These are phyloP conservation scores for Mychonastes homosphaera DNA, from an alignment of 139 green algal genomes.

Conservation along the genomic window DNA sequence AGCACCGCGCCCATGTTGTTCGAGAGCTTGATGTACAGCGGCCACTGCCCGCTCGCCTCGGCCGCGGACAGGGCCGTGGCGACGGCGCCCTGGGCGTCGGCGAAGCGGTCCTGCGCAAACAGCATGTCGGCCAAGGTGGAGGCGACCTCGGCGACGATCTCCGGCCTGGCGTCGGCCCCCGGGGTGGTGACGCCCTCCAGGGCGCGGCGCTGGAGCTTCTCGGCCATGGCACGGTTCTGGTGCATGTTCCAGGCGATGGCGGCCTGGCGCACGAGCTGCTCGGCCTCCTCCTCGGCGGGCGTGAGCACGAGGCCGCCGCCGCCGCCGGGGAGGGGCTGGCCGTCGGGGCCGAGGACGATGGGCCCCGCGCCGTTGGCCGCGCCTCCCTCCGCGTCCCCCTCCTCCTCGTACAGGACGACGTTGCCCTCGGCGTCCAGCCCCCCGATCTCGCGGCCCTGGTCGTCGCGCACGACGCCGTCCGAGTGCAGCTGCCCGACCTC, in stretches of 20 bases:
- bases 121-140: conserved; percentile 21
- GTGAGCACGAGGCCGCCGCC: no score
- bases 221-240: conserved; percentile 11
- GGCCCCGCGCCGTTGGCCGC: no score
- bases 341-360: no score
- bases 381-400: not conserved
- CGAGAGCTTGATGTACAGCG: conserved; percentile 24
- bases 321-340: no score
- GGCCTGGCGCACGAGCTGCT: conserved; percentile 20
- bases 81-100: conserved; percentile 12
- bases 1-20: conserved; percentile 29
- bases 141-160: conserved; percentile 18
- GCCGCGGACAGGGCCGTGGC: conserved; percentile 7
- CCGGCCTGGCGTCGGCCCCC: conserved; percentile 4
- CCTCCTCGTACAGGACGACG: conserved; percentile 16
- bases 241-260: conserved; percentile 18
- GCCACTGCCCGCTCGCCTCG: conserved; percentile 13
- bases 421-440: conserved; percentile 17
- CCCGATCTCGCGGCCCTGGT: conserved; percentile 11
- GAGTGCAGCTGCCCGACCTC: conserved; percentile 10
- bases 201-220: conserved; percentile 15
- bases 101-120: conserved; percentile 10
- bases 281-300: conserved; percentile 14
- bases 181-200: conserved; percentile 13
- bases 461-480: conserved; percentile 14